Conservation (phyloP, 371 early-diverging fungal genomes). For the Smittium culicis region DNA sequence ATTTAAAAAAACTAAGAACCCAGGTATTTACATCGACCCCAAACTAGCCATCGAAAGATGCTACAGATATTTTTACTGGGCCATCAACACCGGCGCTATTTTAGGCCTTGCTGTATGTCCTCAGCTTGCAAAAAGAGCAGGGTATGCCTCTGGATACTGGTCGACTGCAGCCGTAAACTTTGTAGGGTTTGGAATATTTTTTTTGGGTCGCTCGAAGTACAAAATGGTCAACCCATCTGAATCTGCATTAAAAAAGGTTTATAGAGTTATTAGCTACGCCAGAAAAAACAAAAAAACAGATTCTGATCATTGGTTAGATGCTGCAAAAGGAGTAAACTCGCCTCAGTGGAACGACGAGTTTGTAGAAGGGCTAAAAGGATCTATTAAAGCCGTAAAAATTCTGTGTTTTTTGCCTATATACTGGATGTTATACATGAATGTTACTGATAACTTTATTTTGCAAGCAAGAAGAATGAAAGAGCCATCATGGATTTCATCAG, state of each 20-base stretch:
- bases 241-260: not conserved
- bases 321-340: slow-evolving; percentile 32
- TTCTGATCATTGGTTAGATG: slow-evolving; percentile 32
- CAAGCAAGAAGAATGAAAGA: slow-evolving; percentile 53
- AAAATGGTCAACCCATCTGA: slow-evolving; percentile 43
- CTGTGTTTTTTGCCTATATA: slow-evolving; percentile 60
- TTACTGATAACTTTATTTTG: slow-evolving; percentile 57
- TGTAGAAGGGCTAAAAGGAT: slow-evolving; percentile 50
- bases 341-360: slow-evolving; percentile 54
- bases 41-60: slow-evolving; percentile 43
- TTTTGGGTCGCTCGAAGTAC: slow-evolving; percentile 41
- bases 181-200: slow-evolving; percentile 36
- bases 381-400: slow-evolving; percentile 50
- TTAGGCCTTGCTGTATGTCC: slow-evolving; percentile 28
- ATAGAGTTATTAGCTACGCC: not conserved
- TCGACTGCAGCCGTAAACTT: not conserved
- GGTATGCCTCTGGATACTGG: not conserved
- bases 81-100: slow-evolving; percentile 65
- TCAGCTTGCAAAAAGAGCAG: slow-evolving; percentile 8
- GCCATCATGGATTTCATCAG: slow-evolving; percentile 40
- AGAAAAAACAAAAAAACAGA: slow-evolving; percentile 13
- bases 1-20: slow-evolving; percentile 21
- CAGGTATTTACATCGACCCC: slow-evolving; percentile 43
- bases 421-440: slow-evolving; percentile 64
- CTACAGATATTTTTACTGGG: slow-evolving; percentile 70